These are phyloP conservation scores for Aspergillus quadrilineatus DNA, from an alignment of 2,329 filamentous ascomycete species.

Conservation along the genomic window DNA sequence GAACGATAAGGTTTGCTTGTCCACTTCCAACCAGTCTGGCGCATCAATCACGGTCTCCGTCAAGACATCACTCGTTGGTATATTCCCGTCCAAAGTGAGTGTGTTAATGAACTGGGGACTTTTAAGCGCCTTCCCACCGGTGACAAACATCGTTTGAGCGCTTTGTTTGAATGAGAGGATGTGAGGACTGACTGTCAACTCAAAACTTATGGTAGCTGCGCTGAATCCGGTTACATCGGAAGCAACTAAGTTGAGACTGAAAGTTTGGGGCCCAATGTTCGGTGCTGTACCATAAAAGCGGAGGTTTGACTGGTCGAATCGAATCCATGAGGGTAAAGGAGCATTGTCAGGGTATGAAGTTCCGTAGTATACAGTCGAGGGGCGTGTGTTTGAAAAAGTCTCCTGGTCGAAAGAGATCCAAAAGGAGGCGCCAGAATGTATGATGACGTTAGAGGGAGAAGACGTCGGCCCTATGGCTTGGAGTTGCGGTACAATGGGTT, in stretches of 20 bases:
- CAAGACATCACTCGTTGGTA: slow-evolving; percentile 53
- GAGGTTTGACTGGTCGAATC: slow-evolving; percentile 65
- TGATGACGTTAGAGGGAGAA: slow-evolving; percentile 38
- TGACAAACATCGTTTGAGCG: slow-evolving; percentile 58
- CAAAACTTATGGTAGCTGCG: slow-evolving; percentile 64
- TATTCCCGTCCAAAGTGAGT: slow-evolving; percentile 60
- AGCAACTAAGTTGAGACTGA: slow-evolving; percentile 70
- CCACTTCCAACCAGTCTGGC: slow-evolving; percentile 69
- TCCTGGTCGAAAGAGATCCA: slow-evolving; percentile 67
- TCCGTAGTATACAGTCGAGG: slow-evolving; percentile 69
- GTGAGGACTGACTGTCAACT: slow-evolving; percentile 69
- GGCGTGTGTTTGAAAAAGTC: slow-evolving; percentile 62
- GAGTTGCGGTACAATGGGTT: slow-evolving; percentile 38
- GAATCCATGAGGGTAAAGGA: slow-evolving; percentile 81
- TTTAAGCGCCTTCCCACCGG: slow-evolving; percentile 50
- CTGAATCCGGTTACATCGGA: slow-evolving; percentile 79
- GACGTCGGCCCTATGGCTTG: slow-evolving; percentile 37
- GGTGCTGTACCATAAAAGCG: slow-evolving; percentile 72
- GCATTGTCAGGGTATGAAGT: slow-evolving; percentile 68
- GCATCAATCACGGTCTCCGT: slow-evolving; percentile 52
- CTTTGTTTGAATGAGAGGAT: slow-evolving; percentile 64
- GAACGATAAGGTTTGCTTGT: slow-evolving; percentile 61
- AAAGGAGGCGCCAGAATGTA: slow-evolving; percentile 52
- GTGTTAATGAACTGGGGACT: slow-evolving; percentile 54
- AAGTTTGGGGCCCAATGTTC: slow-evolving; percentile 67